Percentiles rank a stretch among this genome's conserved stretches.
Evolutionary conservation across 306 rosid species (phyloP).

Genomic region (Fagus crenata): DNA sequence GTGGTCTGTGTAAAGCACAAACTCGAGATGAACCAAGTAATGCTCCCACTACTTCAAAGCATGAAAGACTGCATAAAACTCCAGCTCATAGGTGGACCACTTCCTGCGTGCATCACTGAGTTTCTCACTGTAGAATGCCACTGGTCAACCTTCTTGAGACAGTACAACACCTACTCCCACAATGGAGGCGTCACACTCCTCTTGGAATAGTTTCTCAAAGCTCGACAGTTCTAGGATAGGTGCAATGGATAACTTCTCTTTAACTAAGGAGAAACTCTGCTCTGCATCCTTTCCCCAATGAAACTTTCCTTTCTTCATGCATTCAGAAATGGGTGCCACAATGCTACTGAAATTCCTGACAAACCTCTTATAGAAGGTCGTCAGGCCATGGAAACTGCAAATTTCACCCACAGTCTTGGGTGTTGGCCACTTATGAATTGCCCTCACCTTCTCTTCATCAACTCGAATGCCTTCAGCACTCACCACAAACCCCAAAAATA

Average conservation of each 20-base stretch:
- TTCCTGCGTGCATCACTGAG: too few relatives aligned
- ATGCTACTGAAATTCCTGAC: not conserved
- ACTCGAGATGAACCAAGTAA: not conserved
- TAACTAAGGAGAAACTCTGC: not conserved
- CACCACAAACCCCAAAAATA: too few relatives aligned
- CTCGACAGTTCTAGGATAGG: not conserved
- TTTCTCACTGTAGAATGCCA: too few relatives aligned
- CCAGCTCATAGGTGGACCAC: not conserved
- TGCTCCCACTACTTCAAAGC: not conserved
- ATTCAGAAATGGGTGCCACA: not conserved
- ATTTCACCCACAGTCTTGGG: not conserved
- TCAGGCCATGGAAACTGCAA: not conserved
- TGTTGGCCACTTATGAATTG: not conserved
- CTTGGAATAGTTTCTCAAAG: not conserved
- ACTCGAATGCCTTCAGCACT: not conserved
- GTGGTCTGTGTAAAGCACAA: not conserved
- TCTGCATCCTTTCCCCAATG: not conserved
- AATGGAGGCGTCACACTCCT: not conserved
- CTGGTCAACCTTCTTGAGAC: too few relatives aligned
- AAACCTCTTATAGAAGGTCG: not conserved
- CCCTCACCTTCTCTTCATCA: not conserved
- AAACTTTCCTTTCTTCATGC: not conserved
- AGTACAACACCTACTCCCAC: too few relatives aligned
- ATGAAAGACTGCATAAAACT: not conserved
- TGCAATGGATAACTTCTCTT: not conserved